Conservation (phyloP, 2,329 filamentous ascomycete species). For the Xylaria arbuscula region DNA sequence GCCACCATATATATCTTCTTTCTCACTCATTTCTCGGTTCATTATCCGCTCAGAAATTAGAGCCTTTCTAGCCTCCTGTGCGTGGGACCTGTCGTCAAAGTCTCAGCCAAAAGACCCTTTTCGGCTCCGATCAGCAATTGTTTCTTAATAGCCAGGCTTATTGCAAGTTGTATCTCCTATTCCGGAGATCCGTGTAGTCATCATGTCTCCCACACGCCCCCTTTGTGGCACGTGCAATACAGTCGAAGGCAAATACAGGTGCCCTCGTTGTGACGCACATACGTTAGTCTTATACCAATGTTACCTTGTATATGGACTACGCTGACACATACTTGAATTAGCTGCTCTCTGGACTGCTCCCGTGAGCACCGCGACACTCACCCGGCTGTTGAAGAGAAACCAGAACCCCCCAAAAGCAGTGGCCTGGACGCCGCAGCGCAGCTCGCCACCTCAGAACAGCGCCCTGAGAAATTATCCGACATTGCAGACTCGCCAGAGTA, state of each 20-base stretch:
- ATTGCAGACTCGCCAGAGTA: constrained; percentile 49
- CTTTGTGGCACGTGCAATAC: constrained; percentile 65
- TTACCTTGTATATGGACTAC: not conserved
- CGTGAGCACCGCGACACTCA: constrained; percentile 63
- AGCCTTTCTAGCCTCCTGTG: not conserved
- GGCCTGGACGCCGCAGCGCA: not conserved
- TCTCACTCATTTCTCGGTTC: not conserved
- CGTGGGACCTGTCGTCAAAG: not conserved
- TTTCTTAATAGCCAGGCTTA: not conserved
- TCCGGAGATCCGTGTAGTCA: not conserved
- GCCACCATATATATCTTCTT: not conserved
- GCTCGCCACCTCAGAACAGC: not conserved
- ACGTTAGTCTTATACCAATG: constrained; percentile 61
- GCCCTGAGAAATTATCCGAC: constrained; percentile 32
- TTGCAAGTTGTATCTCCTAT: not conserved
- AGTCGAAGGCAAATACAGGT: constrained; percentile 70
- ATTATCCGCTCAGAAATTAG: not conserved
- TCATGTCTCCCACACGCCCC: constrained; percentile 44
- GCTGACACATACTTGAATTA: constrained; percentile 45
- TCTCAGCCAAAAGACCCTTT: not conserved
- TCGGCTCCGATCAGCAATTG: not conserved
- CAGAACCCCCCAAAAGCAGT: constrained; percentile 10
- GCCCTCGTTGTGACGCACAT: constrained; percentile 66
- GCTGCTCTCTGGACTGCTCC: constrained; percentile 70
- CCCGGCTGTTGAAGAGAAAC: constrained; percentile 52